These are phyloP conservation scores for Trichoderma polysporum DNA, from an alignment of 2,329 filamentous ascomycete species.

Conservation along the genomic window DNA sequence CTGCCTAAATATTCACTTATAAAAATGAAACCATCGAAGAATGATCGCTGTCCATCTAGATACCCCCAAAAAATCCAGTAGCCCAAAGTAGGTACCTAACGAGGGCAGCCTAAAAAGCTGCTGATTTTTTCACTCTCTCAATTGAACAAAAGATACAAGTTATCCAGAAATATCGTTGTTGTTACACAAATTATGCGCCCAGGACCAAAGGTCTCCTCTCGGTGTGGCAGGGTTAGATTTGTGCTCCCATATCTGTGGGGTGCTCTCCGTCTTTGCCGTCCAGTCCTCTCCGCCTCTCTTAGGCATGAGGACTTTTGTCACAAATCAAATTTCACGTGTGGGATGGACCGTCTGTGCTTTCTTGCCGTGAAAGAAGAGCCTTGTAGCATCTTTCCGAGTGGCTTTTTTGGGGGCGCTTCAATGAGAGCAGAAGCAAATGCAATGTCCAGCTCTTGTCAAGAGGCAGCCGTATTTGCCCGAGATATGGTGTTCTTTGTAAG, in stretches of 20 bases:
- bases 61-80: background rate
- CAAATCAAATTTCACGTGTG: background rate
- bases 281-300: background rate
- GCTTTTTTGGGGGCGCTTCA: background rate
- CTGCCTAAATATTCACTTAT: background rate
- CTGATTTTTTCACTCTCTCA: background rate
- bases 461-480: background rate
- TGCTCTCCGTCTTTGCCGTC: background rate
- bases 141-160: background rate
- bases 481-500: background rate
- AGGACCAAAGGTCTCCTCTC: background rate
- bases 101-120: background rate
- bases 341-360: background rate
- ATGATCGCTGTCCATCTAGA: background rate
- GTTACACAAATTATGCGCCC: conserved; percentile 14
- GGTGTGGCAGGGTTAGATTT: conserved; percentile 3
- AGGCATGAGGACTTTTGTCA: background rate
- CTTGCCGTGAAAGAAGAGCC: background rate
- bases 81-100: background rate
- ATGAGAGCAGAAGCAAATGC: background rate
- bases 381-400: background rate
- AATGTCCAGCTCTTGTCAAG: background rate
- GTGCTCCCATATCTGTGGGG: background rate
- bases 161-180: background rate
- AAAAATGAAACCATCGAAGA: background rate